phyloP scores from a whole-genome alignment of 495 filamentous ascomycete genomes.

The Xylaria palmicola region DNA sequence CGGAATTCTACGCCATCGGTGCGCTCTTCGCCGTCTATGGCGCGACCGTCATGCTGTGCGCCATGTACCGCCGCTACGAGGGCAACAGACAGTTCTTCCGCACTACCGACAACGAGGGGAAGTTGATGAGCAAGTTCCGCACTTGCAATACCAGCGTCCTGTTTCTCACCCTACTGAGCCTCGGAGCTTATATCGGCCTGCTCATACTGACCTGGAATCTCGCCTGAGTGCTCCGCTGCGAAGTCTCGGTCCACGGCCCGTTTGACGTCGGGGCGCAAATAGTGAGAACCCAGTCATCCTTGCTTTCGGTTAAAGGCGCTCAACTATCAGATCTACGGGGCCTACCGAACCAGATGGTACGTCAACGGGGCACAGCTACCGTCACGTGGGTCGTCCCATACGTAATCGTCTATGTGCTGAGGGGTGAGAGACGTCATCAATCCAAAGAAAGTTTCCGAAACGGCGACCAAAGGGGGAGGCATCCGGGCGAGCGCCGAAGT shows the following conservation, averaged over 20 bases:
- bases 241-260: background rate
- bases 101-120: slow-evolving; percentile 59
- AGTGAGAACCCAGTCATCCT: background rate
- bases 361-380: background rate
- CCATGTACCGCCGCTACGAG: slow-evolving; percentile 78
- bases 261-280: background rate
- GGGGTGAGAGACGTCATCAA: background rate
- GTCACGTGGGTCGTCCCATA: background rate
- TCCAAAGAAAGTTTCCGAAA: background rate
- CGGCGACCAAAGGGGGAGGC: background rate
- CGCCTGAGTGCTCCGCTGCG: slow-evolving; percentile 16
- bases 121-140: slow-evolving; percentile 70
- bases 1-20: slow-evolving; percentile 90
- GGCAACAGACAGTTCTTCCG: slow-evolving; percentile 94
- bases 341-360: background rate
- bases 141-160: slow-evolving; percentile 84
- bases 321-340: background rate
- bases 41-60: slow-evolving; percentile 74
- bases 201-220: slow-evolving; percentile 70
- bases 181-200: slow-evolving; percentile 78
- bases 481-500: background rate
- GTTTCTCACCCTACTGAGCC: slow-evolving; percentile 76
- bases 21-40: slow-evolving; percentile 92
- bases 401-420: background rate
- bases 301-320: background rate